These are phyloP conservation scores for Asparagopsis taxiformis DNA, from an alignment of 31 red algal genomes.

Conservation along the genomic window DNA sequence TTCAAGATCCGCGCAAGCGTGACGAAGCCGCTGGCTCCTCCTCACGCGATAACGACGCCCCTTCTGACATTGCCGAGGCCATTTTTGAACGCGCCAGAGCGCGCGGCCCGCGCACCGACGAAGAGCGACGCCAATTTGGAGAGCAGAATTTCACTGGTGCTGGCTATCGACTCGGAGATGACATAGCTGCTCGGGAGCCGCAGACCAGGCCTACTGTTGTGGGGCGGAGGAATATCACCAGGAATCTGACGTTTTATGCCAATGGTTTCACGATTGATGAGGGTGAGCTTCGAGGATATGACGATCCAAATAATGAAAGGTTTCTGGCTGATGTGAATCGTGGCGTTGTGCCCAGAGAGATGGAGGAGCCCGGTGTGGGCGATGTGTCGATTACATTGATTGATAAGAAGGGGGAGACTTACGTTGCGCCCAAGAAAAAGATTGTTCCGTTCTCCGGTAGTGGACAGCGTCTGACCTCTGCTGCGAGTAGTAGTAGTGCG, in stretches of 20 bases:
- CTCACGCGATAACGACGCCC: constrained; percentile 8
- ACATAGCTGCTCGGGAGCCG: neutral
- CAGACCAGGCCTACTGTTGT: constrained; percentile 35
- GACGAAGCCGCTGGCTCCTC: constrained; percentile 6
- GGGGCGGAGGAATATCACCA: constrained; percentile 64
- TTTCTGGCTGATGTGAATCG: constrained; percentile 88
- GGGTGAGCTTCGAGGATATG: constrained; percentile 72
- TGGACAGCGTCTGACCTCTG: constrained; percentile 59
- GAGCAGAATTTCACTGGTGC: constrained; percentile 77
- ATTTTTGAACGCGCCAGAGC: constrained; percentile 83
- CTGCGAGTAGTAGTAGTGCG: constrained; percentile 8
- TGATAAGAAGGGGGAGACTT: constrained; percentile 78
- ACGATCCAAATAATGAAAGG: constrained; percentile 81
- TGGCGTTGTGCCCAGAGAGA: constrained; percentile 87
- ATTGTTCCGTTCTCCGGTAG: constrained; percentile 81
- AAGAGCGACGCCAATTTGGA: constrained; percentile 59
- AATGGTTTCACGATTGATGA: constrained; percentile 91
- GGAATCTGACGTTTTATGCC: constrained; percentile 85
- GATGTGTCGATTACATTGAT: constrained; percentile 83
- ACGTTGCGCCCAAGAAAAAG: constrained; percentile 61
- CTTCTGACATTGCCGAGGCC: constrained; percentile 47
- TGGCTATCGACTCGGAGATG: constrained; percentile 85
- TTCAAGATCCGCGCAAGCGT: constrained; percentile 73
- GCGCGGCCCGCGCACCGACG: constrained; percentile 44
- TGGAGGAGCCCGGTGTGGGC: constrained; percentile 83